These are phyloP conservation scores for Pyrenophora seminiperda DNA, from an alignment of 2,329 filamentous ascomycete species.

Conservation along the genomic window DNA sequence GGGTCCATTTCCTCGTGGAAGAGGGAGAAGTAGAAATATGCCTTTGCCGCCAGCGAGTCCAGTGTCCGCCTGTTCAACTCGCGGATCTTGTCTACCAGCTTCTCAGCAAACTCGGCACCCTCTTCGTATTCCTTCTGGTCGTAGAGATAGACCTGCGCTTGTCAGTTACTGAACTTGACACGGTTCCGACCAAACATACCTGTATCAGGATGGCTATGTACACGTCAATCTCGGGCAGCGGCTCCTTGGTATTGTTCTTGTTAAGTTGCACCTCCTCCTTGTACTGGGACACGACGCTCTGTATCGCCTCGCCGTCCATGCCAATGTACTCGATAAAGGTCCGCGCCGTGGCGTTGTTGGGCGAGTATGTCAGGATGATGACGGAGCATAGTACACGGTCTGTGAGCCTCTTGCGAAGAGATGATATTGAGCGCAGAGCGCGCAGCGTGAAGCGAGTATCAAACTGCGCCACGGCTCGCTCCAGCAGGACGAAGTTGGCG, in stretches of 20 bases:
- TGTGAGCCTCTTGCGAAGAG: constrained; percentile 87
- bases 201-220: constrained; percentile 78
- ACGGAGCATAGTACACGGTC: constrained; percentile 80
- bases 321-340: constrained; percentile 73
- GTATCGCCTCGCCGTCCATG: constrained; percentile 68
- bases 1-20: constrained; percentile 92
- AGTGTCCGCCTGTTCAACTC: constrained; percentile 89
- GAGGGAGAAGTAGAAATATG: constrained; percentile 97
- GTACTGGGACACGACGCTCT: constrained; percentile 54
- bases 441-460: constrained; percentile 94
- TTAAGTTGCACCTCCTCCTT: constrained; percentile 70
- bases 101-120: constrained; percentile 82
- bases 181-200: constrained; percentile 29
- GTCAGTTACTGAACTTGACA: constrained; percentile 17
- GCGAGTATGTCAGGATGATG: constrained; percentile 78
- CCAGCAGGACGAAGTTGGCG: constrained; percentile 87
- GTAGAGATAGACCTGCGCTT: constrained; percentile 77
- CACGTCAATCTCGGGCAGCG: constrained; percentile 84
- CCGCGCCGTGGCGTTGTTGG: constrained; percentile 69
- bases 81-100: constrained; percentile 83
- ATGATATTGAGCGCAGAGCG: constrained; percentile 92
- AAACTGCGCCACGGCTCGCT: constrained; percentile 89
- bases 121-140: constrained; percentile 81
- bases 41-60: constrained; percentile 90
- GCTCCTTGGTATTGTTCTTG: constrained; percentile 71